A percentile compares a stretch with the other conserved stretches of the same genome.
These are phyloP conservation scores for Brettanomyces custersianus DNA, from an alignment of 805 yeast genomes.

Conservation along the genomic window DNA sequence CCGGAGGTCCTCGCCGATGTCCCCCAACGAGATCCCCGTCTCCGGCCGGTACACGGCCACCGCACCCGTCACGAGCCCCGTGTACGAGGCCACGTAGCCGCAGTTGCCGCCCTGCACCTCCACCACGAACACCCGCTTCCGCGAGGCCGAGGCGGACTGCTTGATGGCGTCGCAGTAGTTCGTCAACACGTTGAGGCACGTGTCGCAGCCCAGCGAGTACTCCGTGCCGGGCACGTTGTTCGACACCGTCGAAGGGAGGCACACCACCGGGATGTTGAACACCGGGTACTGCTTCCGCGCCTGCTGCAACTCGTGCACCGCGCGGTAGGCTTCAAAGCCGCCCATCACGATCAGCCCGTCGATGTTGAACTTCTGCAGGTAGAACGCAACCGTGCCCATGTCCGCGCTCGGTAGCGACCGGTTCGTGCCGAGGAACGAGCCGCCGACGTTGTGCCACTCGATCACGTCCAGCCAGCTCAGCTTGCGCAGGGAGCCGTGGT, in stretches of 20 bases:
- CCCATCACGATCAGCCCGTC: conserved; percentile 91
- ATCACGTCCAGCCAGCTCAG: conserved; percentile 80
- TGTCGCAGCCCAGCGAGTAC: conserved; percentile 68
- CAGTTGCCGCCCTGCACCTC: conserved; percentile 84
- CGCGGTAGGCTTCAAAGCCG: conserved; percentile 92
- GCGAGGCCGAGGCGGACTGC: conserved; percentile 69
- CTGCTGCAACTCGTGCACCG: conserved; percentile 71
- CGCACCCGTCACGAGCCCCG: conserved; percentile 65
- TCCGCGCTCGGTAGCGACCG: conserved; percentile 78
- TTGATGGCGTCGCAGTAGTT: conserved; percentile 72
- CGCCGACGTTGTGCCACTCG: conserved; percentile 84
- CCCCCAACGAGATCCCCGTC: conserved; percentile 49
- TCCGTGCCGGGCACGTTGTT: conserved; percentile 80
- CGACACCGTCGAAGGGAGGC: conserved; percentile 91
- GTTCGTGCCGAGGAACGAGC: conserved; percentile 96
- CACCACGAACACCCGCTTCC: conserved; percentile 72
- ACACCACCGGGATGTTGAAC: conserved; percentile 88
- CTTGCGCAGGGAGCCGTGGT: conserved; percentile 76
- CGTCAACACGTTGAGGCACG: conserved; percentile 63
- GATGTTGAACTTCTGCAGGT: conserved; percentile 78
- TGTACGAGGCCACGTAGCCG: conserved; percentile 66
- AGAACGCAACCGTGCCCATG: conserved; percentile 84
- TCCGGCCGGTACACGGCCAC: conserved; percentile 74
- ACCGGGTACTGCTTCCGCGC: conserved; percentile 79
- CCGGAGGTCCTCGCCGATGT: conserved; percentile 57